phyloP scores from a whole-genome alignment of 2,329 filamentous ascomycete species.

The Ophiostoma triangulosporum region DNA sequence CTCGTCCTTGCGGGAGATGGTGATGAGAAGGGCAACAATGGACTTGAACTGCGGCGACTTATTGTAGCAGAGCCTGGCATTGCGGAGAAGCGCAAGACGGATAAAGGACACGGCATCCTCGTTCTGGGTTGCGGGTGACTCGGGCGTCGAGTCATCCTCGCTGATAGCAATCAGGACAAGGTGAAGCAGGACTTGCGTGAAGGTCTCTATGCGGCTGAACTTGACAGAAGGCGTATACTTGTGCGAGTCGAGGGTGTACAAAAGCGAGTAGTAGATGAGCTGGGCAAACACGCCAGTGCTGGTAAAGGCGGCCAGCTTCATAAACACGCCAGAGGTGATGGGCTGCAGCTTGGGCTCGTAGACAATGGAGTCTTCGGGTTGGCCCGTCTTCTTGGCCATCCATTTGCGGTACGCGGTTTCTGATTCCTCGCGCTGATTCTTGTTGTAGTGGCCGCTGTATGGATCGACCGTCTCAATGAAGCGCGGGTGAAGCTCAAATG shows the following conservation, averaged over 20 bases:
- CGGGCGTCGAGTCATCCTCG: slow-evolving; percentile 50
- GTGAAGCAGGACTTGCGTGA: slow-evolving; percentile 83
- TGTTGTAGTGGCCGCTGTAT: slow-evolving; percentile 90
- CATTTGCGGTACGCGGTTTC: slow-evolving; percentile 79
- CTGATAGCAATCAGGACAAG: slow-evolving; percentile 72
- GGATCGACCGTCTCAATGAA: slow-evolving; percentile 84
- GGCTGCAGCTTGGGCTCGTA: slow-evolving; percentile 75
- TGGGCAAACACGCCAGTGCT: slow-evolving; percentile 76
- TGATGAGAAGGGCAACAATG: slow-evolving; percentile 49
- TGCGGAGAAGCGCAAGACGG: slow-evolving; percentile 51
- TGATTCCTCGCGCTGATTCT: slow-evolving; percentile 92
- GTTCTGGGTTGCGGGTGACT: not conserved
- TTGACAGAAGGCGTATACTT: slow-evolving; percentile 62
- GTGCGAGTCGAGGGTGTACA: slow-evolving; percentile 62
- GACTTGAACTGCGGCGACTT: slow-evolving; percentile 31
- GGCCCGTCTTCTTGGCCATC: slow-evolving; percentile 77
- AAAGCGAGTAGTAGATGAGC: slow-evolving; percentile 74
- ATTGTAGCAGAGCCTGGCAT: slow-evolving; percentile 24
- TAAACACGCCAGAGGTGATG: slow-evolving; percentile 66
- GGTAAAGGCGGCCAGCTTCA: slow-evolving; percentile 65
- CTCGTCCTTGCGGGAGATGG: slow-evolving; percentile 53
- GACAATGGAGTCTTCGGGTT: slow-evolving; percentile 68
- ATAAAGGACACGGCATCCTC: slow-evolving; percentile 52
- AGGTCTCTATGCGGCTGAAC: slow-evolving; percentile 73
- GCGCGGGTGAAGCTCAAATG: slow-evolving; percentile 80